phyloP scores from a whole-genome alignment of 371 early-diverging fungal genomes.

The Actinomortierella wolfii region DNA sequence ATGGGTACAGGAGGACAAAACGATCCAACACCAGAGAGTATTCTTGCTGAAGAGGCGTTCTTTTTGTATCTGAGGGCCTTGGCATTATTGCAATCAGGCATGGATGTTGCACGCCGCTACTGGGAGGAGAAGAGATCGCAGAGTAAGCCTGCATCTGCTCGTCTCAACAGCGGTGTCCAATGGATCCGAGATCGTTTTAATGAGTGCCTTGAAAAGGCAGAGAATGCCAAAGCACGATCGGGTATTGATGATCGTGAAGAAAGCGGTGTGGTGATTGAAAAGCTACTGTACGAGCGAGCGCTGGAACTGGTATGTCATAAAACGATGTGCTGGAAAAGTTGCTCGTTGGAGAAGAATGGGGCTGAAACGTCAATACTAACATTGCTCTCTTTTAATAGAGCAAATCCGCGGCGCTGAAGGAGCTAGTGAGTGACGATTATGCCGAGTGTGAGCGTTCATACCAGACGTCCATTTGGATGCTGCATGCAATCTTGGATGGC shows the following conservation, averaged over 20 bases:
- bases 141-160: conserved; percentile 43
- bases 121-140: conserved; percentile 61
- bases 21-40: conserved; percentile 21
- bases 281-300: conserved; percentile 73
- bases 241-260: conserved; percentile 49
- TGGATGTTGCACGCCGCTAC: conserved; percentile 72
- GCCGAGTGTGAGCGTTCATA: conserved; percentile 76
- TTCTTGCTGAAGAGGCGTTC: conserved; percentile 72
- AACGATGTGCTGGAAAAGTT: too few relatives aligned
- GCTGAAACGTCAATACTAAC: background rate
- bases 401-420: conserved; percentile 57
- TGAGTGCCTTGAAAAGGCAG: conserved; percentile 83
- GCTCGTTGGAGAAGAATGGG: background rate
- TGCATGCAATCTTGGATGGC: conserved; percentile 72
- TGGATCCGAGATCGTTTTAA: conserved; percentile 91
- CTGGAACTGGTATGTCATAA: conserved; percentile 62
- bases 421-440: conserved; percentile 59
- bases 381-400: conserved; percentile 39
- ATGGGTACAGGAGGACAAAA: conserved; percentile 3
- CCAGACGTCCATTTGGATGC: conserved; percentile 79
- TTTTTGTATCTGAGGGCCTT: conserved; percentile 78
- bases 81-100: conserved; percentile 73
- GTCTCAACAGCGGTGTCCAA: conserved; percentile 69
- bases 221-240: conserved; percentile 57
- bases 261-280: conserved; percentile 60